A percentile compares a stretch with the other conserved stretches of the same genome.
Conservation (phyloP, 202 grass and related monocot species). For the Elaeis oleifera region DNA sequence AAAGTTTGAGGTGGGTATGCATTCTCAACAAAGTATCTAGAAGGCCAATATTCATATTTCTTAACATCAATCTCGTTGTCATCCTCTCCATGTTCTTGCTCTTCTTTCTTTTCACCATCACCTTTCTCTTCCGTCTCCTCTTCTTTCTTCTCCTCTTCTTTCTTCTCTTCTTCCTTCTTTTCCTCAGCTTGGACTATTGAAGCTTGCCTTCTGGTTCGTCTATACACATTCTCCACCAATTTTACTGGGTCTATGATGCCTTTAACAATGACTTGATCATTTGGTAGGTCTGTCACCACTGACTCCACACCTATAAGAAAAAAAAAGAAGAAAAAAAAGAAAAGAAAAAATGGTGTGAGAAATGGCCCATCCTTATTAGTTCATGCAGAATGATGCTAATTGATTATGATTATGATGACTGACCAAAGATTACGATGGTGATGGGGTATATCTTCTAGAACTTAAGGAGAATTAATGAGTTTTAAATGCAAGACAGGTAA, state of each 20-base stretch:
- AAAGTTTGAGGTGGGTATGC: slow-evolving; percentile 28
- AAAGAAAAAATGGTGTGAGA: too few species aligned
- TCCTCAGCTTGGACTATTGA: slow-evolving; percentile 28
- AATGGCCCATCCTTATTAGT: too few species aligned
- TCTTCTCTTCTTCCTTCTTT: slow-evolving; percentile 6
- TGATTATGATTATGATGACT: too few species aligned
- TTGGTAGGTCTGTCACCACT: slow-evolving; percentile 32
- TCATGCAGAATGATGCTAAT: too few species aligned
- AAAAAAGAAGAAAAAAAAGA: too few species aligned
- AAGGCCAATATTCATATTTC: slow-evolving; percentile 40
- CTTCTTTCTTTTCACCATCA: background rate
- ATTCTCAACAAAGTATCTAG: slow-evolving; percentile 25
- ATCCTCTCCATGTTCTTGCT: background rate
- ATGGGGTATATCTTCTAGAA: too few species aligned
- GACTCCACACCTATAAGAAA: slow-evolving; percentile 42
- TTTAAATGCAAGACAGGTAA: too few species aligned
- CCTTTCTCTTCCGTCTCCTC: background rate
- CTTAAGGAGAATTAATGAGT: too few species aligned
- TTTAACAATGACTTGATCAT: slow-evolving; percentile 47
- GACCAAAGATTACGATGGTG: too few species aligned
- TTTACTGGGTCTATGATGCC: slow-evolving; percentile 36
- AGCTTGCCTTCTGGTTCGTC: slow-evolving; percentile 27
- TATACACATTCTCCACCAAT: slow-evolving; percentile 38
- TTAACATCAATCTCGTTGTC: slow-evolving; percentile 7
- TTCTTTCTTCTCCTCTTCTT: slow-evolving; percentile 6